Evolutionary conservation across 78 protist species (phyloP).

Genomic region (Chrysochromulina tobinii): DNA sequence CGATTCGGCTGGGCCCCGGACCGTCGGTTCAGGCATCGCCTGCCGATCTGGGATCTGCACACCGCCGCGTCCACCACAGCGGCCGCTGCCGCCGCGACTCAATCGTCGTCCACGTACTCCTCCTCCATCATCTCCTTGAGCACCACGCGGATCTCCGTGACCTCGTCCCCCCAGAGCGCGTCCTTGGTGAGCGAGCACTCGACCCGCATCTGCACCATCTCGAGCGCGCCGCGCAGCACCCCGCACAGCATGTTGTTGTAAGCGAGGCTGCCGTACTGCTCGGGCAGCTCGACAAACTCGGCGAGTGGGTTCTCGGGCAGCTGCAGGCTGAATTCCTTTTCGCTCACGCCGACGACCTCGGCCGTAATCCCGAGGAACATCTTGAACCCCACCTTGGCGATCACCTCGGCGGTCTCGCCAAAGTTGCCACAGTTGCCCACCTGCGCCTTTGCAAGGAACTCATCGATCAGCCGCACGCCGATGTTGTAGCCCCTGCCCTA

Average conservation of each 20-base stretch:
- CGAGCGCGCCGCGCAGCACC: slow-evolving; percentile 91
- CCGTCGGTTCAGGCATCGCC: too few species aligned
- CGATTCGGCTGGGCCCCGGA: too few species aligned
- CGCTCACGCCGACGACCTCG: not conserved
- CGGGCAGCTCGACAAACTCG: slow-evolving; percentile 94
- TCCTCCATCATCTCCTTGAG: not conserved
- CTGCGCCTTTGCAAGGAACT: slow-evolving; percentile 85
- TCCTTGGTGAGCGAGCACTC: slow-evolving; percentile 65
- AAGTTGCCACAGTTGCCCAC: slow-evolving; percentile 72
- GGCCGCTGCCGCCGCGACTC: not conserved
- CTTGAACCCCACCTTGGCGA: slow-evolving; percentile 92
- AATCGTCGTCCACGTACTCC: not conserved
- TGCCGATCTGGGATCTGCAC: too few species aligned
- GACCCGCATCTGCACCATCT: slow-evolving; percentile 62
- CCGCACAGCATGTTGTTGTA: slow-evolving; percentile 93
- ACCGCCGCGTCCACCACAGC: too few species aligned
- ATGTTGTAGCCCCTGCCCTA: slow-evolving; percentile 91
- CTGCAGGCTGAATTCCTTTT: slow-evolving; percentile 61
- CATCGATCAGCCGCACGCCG: slow-evolving; percentile 93
- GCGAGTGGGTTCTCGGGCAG: slow-evolving; percentile 81
- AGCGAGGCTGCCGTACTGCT: slow-evolving; percentile 39
- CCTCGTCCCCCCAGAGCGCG: slow-evolving; percentile 77
- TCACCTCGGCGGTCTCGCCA: slow-evolving; percentile 91
- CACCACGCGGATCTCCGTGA: slow-evolving; percentile 78
- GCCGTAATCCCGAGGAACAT: slow-evolving; percentile 91